phyloP scores from a whole-genome alignment of 495 filamentous ascomycete genomes.

The Tuber microsphaerosporum region DNA sequence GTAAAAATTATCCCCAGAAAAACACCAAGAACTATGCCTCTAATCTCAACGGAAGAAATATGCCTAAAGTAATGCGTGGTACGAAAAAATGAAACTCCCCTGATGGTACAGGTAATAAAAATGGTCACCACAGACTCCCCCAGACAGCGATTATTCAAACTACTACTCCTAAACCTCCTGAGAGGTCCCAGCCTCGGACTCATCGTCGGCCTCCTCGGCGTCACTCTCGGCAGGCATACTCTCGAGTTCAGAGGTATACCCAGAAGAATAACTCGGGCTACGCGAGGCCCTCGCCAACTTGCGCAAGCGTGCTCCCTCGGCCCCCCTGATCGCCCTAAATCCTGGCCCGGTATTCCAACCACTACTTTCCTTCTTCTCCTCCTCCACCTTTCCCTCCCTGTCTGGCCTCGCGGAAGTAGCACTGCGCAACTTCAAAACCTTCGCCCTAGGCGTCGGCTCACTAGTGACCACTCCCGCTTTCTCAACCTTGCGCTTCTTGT shows the following conservation, averaged over 20 bases:
- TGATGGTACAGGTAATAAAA: not conserved
- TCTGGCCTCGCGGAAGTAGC: not conserved
- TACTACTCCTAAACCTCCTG: not conserved
- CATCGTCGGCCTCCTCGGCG: not conserved
- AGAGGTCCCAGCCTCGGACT: not conserved
- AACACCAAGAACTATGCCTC: not conserved
- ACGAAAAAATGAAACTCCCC: not conserved
- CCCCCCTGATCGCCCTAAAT: not conserved
- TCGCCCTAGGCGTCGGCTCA: not conserved
- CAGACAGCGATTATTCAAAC: not conserved
- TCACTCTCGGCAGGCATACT: not conserved
- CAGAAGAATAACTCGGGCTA: not conserved
- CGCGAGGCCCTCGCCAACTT: not conserved
- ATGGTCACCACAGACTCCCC: not conserved
- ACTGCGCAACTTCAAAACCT: not conserved
- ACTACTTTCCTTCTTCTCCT: not conserved
- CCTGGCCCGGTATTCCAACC: not conserved
- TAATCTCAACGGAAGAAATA: not conserved
- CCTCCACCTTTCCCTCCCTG: not conserved
- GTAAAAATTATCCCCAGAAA: not conserved
- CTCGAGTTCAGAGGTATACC: not conserved
- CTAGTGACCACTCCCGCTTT: not conserved
- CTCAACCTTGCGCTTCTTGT: conserved; percentile 5
- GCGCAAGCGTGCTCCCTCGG: not conserved
- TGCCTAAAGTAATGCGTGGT: not conserved